phyloP scores from a whole-genome alignment of 768 basidiomycete genomes.

The Chalciporus sphaerocephalus region DNA sequence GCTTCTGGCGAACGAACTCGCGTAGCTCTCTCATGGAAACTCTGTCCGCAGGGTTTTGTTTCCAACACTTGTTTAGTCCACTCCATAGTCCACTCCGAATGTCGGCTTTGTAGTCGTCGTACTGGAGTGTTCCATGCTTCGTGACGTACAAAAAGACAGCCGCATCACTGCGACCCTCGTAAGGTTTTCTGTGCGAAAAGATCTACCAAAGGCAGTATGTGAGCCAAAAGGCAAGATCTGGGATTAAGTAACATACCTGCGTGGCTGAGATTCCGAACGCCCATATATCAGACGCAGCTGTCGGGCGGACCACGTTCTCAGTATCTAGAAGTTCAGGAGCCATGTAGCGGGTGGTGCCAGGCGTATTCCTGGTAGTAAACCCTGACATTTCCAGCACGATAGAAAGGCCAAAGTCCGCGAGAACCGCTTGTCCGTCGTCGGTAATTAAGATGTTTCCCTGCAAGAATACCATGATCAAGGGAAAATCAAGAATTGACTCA shows the following conservation, averaged over 20 bases:
- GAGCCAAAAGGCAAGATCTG: background rate
- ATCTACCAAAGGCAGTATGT: conserved; percentile 10
- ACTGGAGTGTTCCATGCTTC: conserved; percentile 9
- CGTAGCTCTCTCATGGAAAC: conserved; percentile 13
- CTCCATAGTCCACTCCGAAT: conserved; percentile 19
- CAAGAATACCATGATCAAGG: background rate
- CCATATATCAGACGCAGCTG: conserved; percentile 33
- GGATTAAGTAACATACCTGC: conserved; percentile 22
- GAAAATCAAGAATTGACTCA: background rate
- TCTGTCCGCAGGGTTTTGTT: conserved; percentile 7
- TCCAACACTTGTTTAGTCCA: conserved; percentile 19
- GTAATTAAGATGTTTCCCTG: conserved; percentile 37
- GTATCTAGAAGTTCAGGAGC: conserved; percentile 32
- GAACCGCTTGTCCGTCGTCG: conserved; percentile 28
- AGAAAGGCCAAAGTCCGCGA: conserved; percentile 41
- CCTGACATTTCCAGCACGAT: conserved; percentile 33
- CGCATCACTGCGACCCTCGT: conserved; percentile 13
- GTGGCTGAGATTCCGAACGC: conserved; percentile 36
- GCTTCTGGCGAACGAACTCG: conserved; percentile 20
- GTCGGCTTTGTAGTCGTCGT: conserved; percentile 18
- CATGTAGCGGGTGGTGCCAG: conserved; percentile 40
- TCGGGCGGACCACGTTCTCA: conserved; percentile 17
- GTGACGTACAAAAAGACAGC: conserved; percentile 18
- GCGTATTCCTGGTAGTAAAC: conserved; percentile 33
- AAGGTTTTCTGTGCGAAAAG: conserved; percentile 23